phyloP scores from a whole-genome alignment of 108 stramenopile genomes.

The Pseudonitzschia multistriata region DNA sequence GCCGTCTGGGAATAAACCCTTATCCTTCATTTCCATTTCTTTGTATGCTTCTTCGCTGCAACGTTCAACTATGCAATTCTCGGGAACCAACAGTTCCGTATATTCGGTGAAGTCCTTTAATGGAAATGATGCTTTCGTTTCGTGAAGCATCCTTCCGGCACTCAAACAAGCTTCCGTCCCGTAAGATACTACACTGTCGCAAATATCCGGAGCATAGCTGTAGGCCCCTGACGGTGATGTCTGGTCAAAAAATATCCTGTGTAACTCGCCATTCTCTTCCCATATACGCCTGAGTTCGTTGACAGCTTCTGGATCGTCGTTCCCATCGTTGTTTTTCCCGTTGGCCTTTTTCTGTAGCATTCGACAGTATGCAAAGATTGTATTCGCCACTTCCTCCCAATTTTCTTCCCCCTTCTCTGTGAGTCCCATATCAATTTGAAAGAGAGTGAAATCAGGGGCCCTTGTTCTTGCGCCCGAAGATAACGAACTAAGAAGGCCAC shows the following conservation, averaged over 20 bases:
- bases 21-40: constrained; percentile 33
- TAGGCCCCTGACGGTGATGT: constrained; percentile 74
- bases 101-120: constrained; percentile 42
- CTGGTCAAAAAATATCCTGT: constrained; percentile 69
- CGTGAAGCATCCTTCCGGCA: constrained; percentile 72
- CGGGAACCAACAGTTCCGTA: constrained; percentile 41
- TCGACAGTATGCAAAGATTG: constrained; percentile 65
- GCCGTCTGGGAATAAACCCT: constrained; percentile 13
- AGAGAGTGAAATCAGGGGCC: constrained; percentile 65
- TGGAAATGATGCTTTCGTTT: constrained; percentile 58
- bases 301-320: background rate
- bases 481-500: constrained; percentile 54
- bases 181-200: constrained; percentile 49
- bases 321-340: constrained; percentile 10
- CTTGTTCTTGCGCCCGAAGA: constrained; percentile 57
- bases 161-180: constrained; percentile 69
- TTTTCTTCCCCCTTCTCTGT: constrained; percentile 75
- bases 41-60: constrained; percentile 75
- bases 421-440: constrained; percentile 67
- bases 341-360: constrained; percentile 44
- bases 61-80: constrained; percentile 79
- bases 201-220: constrained; percentile 58
- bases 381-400: constrained; percentile 63
- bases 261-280: constrained; percentile 53
- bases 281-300: constrained; percentile 38